Evolutionary conservation across 371 early-diverging fungal species (phyloP).

Genomic region (Scutellospora calospora): DNA sequence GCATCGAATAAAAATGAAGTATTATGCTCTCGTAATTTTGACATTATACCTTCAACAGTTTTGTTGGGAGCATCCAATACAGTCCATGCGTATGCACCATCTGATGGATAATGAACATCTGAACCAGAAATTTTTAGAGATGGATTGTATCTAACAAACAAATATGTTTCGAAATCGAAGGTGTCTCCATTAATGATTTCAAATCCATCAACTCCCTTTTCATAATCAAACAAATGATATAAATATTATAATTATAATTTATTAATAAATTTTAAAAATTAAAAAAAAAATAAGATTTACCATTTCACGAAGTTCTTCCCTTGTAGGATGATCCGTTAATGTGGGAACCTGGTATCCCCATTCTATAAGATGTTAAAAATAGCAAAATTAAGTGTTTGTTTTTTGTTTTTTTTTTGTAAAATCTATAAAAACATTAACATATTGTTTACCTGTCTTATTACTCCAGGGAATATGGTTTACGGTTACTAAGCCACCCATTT

Average conservation of each 20-base stretch:
- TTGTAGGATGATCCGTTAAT: conserved; percentile 72
- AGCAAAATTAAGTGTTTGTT: neutral
- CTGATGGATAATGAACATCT: conserved; percentile 74
- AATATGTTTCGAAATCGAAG: conserved; percentile 68
- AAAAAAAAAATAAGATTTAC: neutral
- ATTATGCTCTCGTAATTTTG: conserved; percentile 65
- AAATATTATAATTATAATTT: no score
- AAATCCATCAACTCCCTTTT: conserved; percentile 76
- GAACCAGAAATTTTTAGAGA: conserved; percentile 70
- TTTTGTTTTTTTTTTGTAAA: neutral
- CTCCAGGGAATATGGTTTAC: conserved; percentile 88
- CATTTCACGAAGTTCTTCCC: conserved; percentile 65
- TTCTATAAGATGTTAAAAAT: conserved; percentile 48
- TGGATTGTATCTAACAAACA: conserved; percentile 44
- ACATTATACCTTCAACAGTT: conserved; percentile 61
- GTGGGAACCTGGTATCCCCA: conserved; percentile 63
- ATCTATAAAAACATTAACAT: neutral
- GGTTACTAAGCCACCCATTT: conserved; percentile 76
- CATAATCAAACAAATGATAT: neutral
- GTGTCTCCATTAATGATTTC: conserved; percentile 72
- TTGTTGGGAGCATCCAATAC: conserved; percentile 62
- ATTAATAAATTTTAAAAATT: no score
- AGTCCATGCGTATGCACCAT: conserved; percentile 70
- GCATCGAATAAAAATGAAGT: conserved; percentile 77
- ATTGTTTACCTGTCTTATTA: conserved; percentile 63